Evolutionary conservation across 331 rosid species (phyloP).

Genomic region (Spiraea crenata): DNA sequence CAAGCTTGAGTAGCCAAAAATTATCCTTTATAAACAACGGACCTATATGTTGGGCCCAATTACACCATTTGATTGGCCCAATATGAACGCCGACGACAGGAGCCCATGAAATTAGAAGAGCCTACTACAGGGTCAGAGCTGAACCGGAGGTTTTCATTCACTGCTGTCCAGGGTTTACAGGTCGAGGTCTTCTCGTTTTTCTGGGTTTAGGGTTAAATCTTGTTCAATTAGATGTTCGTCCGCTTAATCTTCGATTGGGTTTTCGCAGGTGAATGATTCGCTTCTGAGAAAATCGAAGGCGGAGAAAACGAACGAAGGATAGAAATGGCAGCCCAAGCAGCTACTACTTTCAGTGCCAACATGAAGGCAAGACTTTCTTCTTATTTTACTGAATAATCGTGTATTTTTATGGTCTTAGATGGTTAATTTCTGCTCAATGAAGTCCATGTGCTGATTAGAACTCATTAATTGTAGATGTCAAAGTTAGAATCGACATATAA

Average conservation of each 20-base stretch:
- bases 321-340: conserved; percentile 65
- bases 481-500: neutral
- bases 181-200: neutral
- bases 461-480: neutral
- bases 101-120: neutral
- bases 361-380: conserved; percentile 48
- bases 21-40: no score
- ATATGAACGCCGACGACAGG: no score
- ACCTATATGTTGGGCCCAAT: no score
- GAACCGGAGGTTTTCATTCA: neutral
- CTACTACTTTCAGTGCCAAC: conserved; percentile 58
- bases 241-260: neutral
- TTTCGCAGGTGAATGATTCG: conserved; percentile 5
- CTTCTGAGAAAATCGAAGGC: neutral
- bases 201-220: neutral
- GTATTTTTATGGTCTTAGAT: neutral
- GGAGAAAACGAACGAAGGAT: conserved; percentile 9
- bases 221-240: neutral
- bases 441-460: neutral
- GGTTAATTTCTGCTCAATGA: neutral
- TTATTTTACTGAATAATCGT: neutral
- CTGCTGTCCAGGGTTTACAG: conserved; percentile 8
- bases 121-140: neutral
- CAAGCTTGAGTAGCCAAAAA: no score
- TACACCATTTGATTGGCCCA: no score